Base-by-base conservation (phyloP, 257 asterid species). In the Hygrophila difformis region DNA sequence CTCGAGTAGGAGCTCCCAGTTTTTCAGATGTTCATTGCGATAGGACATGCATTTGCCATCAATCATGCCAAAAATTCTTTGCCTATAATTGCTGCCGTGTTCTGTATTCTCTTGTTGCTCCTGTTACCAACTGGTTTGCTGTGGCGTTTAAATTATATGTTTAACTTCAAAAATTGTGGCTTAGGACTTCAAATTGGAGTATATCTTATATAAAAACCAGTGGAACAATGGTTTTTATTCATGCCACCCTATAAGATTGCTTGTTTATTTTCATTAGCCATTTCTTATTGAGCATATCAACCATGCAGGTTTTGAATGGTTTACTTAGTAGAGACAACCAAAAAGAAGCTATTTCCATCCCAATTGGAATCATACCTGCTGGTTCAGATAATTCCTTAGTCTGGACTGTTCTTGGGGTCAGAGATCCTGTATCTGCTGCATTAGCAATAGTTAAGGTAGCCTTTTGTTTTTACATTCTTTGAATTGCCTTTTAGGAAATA, bases 371-470 rank as follows among this genome's bases (percentile, higher is more conserved):
- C 53, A 85, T 89, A 49, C 98, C 98, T 56, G 96, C 98, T 70
- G 98, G 98, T 72, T 89, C 98, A 40, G 98, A 89, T 69, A 89
- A 89, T 68, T 89, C 98, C 12, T 68, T 89, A 50, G 96, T 89
- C 54, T 89, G 96, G 96, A 85, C 98, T 49, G 96, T 89, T 70
- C 92, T 89, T 77, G 98, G 98, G 50, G 84, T 85, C 44, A 79
- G 85, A 69, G 98, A 89, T 72, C 98, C 98, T 17, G 62, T 85
- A 44, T 89, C 98, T 59, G 98, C 96, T 38, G 98, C 98, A 40
- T 70, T 89, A 53, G 72, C 94, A 54, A 89, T 89, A 39, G 93
- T 89, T 35, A 89, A 89, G 96, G 98, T 85, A 66, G 38, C 12
- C 10, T 33, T 10, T 33, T 33, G 12, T 33, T 33, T 33, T 5